These are phyloP conservation scores for Yarrowia porcina DNA, from an alignment of 805 yeast genomes.

Conservation along the genomic window DNA sequence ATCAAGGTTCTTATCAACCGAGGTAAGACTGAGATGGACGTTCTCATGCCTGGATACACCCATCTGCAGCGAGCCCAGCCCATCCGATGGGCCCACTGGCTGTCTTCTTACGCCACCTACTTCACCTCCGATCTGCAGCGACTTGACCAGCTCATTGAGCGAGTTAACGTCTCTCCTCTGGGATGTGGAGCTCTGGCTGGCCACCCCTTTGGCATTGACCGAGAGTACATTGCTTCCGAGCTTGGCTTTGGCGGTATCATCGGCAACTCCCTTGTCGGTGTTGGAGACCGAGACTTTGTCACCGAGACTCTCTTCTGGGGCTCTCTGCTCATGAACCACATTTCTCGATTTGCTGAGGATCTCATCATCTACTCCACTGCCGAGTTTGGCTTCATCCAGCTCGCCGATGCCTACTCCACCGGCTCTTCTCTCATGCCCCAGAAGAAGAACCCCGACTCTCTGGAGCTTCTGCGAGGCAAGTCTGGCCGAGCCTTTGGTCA, in stretches of 20 bases:
- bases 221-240: constrained; percentile 79
- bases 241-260: constrained; percentile 81
- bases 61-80: constrained; percentile 99
- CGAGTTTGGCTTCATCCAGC: constrained; percentile 89
- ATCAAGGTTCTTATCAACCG: constrained; percentile 67
- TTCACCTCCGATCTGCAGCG: constrained; percentile 87
- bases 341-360: constrained; percentile 92
- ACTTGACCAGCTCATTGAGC: constrained; percentile 69
- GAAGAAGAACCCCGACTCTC: constrained; percentile 95
- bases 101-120: constrained; percentile 90
- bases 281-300: constrained; percentile 95
- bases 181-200: constrained; percentile 99
- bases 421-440: constrained; percentile 99
- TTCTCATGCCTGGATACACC: constrained; percentile 98
- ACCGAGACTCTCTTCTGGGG: constrained; percentile 96
- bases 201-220: constrained; percentile 97
- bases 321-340: constrained; percentile 89
- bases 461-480: constrained; percentile 93
- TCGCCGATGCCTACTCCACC: constrained; percentile 97
- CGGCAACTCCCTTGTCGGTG: constrained; percentile 96
- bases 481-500: constrained; percentile 97
- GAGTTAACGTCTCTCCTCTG: constrained; percentile 85
- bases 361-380: constrained; percentile 94
- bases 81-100: constrained; percentile 99
- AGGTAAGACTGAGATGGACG: constrained; percentile 82